A percentile compares a stretch with the other conserved stretches of the same genome.
phyloP scores from a whole-genome alignment of 2,329 filamentous ascomycete species.

The Aureobasidium leucospermi region DNA sequence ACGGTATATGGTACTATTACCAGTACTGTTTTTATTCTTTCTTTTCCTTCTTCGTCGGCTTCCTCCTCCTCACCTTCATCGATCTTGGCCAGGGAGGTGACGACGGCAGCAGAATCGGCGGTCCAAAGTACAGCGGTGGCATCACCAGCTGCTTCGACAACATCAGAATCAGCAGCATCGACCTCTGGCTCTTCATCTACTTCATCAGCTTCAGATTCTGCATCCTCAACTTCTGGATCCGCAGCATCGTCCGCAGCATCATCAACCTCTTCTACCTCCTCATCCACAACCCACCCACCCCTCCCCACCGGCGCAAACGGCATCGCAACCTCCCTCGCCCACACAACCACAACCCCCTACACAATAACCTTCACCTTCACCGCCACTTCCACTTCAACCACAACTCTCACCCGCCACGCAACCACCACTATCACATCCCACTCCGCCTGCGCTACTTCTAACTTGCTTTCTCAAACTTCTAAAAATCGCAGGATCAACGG shows the following conservation, averaged over 20 bases:
- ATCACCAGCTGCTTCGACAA: not conserved
- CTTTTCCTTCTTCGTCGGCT: too few species aligned
- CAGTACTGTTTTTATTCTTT: not conserved
- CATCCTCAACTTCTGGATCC: not conserved
- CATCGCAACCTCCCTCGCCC: not conserved
- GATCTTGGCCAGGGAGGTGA: too few species aligned
- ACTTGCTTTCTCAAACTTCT: not conserved
- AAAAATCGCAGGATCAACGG: not conserved
- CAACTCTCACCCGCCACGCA: not conserved
- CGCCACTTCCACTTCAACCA: not conserved
- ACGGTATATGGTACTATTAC: not conserved
- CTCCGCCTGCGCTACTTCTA: not conserved
- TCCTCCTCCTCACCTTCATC: not conserved
- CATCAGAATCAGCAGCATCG: not conserved
- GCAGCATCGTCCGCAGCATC: not conserved
- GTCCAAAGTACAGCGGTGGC: not conserved
- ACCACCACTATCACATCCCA: not conserved
- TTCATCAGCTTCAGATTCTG: not conserved
- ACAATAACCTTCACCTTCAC: conserved; percentile 5
- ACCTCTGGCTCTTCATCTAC: not conserved
- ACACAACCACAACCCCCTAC: not conserved
- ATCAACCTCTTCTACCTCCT: not conserved
- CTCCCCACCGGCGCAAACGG: not conserved
- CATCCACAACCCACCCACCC: not conserved
- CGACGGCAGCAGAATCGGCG: not conserved